phyloP scores from a whole-genome alignment of 2,329 filamentous ascomycete genomes.

The Calcarisporium arbuscula region DNA sequence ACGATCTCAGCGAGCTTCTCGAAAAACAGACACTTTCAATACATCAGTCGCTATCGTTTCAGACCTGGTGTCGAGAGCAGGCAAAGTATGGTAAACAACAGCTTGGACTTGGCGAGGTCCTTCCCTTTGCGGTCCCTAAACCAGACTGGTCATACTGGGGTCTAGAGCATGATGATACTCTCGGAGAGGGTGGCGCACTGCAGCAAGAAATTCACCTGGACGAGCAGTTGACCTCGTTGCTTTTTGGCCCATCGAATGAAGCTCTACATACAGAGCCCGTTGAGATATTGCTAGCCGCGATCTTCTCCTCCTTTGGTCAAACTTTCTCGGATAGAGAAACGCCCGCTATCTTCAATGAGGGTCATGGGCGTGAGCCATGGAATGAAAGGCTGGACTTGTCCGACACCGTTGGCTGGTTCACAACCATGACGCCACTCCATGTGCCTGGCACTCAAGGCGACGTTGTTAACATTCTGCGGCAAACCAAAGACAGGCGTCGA shows the following conservation, averaged over 20 bases:
- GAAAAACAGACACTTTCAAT: not conserved
- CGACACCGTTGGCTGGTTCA: constrained; percentile 29
- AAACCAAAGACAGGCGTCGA: constrained; percentile 16
- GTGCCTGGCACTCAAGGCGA: not conserved
- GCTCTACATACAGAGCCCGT: constrained; percentile 6
- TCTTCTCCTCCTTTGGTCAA: constrained; percentile 16
- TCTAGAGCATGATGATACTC: not conserved
- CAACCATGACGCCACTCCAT: constrained; percentile 21
- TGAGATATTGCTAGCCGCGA: constrained; percentile 13
- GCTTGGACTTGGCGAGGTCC: no score
- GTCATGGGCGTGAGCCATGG: constrained; percentile 27
- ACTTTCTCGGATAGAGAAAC: constrained; percentile 18
- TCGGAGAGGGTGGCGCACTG: not conserved
- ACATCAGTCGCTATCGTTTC: not conserved
- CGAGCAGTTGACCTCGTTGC: not conserved
- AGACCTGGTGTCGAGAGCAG: constrained; percentile 1
- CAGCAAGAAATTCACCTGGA: constrained; percentile 5
- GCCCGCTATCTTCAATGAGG: constrained; percentile 23
- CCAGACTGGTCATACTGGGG: constrained; percentile 1
- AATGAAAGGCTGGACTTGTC: constrained; percentile 20
- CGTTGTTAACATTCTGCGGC: constrained; percentile 9
- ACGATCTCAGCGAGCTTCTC: constrained; percentile 7
- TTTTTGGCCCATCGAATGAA: constrained; percentile 7
- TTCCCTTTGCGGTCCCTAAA: not conserved
- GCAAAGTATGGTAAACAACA: constrained; percentile 1